Percentiles rank a stretch among this genome's conserved stretches.
Evolutionary conservation across 805 yeast genomes (phyloP).

Genomic region (Millerago galiae): DNA sequence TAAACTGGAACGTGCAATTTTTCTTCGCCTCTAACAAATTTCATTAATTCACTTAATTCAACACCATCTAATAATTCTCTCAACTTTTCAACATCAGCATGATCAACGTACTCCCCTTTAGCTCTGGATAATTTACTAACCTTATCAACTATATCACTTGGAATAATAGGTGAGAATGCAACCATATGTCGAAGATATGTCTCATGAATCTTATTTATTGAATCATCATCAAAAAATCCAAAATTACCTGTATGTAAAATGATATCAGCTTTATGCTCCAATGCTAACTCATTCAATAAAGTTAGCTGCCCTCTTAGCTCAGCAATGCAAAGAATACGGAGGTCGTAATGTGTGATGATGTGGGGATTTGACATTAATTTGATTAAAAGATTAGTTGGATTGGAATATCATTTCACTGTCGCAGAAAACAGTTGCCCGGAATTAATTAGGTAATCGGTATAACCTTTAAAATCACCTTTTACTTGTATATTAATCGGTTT

Average conservation of each 20-base stretch:
- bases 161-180: slow-evolving; percentile 56
- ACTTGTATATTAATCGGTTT: too few species aligned
- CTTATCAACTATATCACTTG: slow-evolving; percentile 39
- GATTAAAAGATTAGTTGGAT: neutral
- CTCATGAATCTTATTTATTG: slow-evolving; percentile 48
- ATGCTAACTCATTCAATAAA: slow-evolving; percentile 43
- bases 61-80: slow-evolving; percentile 29
- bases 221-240: slow-evolving; percentile 63
- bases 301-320: slow-evolving; percentile 52
- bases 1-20: slow-evolving; percentile 56
- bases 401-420: neutral
- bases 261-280: slow-evolving; percentile 38
- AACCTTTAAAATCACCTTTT: too few species aligned
- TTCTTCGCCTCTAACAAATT: slow-evolving; percentile 38
- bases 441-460: too few species aligned
- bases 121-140: slow-evolving; percentile 47
- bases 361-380: neutral
- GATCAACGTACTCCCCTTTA: slow-evolving; percentile 35
- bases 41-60: slow-evolving; percentile 45
- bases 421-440: too few species aligned
- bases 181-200: slow-evolving; percentile 59
- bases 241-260: slow-evolving; percentile 73
- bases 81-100: slow-evolving; percentile 25
- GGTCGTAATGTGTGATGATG: slow-evolving; percentile 24
- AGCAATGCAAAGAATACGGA: slow-evolving; percentile 42